Percentiles rank a stretch among this genome's conserved stretches.
These are phyloP conservation scores for carrot (Daucus carota) DNA, from an alignment of 129 eudicot species.

Conservation along the genomic window DH1_v3.0 NC_030388.2:11591501-11592000, in stretches of 20 bases:
- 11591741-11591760: constrained; percentile 54
- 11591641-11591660: not conserved
- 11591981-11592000: too few species aligned
- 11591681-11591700: too few species aligned
- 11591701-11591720: not conserved
- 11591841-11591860: constrained; percentile 41
- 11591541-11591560: constrained; percentile 40
- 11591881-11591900: constrained; percentile 50
- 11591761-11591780: constrained; percentile 44
- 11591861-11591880: constrained; percentile 44
- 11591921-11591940: not conserved
- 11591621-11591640: constrained; percentile 20
- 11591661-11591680: too few species aligned
- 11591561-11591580: constrained; percentile 56
- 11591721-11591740: not conserved
- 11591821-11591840: constrained; percentile 49
- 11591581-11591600: constrained; percentile 69
- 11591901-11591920: constrained; percentile 67
- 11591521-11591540: constrained; percentile 56
- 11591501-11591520: constrained; percentile 48
- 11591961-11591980: not conserved
- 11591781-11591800: constrained; percentile 61
- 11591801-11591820: constrained; percentile 56
- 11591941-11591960: not conserved
- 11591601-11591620: constrained; percentile 48